Base-by-base conservation (phyloP, 148 eudicot genomes). In the Limonium bicolor region DNA sequence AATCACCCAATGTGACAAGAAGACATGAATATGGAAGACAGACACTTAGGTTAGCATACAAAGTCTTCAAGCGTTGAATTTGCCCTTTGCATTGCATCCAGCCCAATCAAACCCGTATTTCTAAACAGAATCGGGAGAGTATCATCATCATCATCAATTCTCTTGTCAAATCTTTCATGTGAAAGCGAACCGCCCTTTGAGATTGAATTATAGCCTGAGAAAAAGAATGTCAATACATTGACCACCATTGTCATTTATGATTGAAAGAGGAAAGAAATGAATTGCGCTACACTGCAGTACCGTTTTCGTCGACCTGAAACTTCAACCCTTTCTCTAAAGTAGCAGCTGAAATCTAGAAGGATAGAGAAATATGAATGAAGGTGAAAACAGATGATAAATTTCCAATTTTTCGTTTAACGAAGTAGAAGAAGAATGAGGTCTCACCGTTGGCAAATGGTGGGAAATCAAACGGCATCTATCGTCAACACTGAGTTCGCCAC, bases 31-130 rank as follows among this genome's bases (percentile, higher is more conserved):
- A 17, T 27, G 17, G 30, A 18, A 23, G 19, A 10, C 17, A 37
- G 41, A 19, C 20, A 42, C 9, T 24, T 23, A 19, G 7, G 36
- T 28, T 5, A 11, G 41, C 99, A 73, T 66, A 90, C 99, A 58
- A 90, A 90, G 61, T 90, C 99, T 68, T 81, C 95, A 33, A 90
- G 67, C 11, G 99, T 90, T 14, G 99, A 90, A 74, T 81, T 90
- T 16, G 99, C 92, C 31, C 92, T 64, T 50, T 68, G 72, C 94
- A 85, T 85, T 24, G 99, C 74, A 21, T 65, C 86, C 37, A 85
- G 37, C 50, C 94, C 85, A 68, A 92, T 68, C 57, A 71, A 41
- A 35, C 87, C 64, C 63, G 54, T 27, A 11, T 53, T 78, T 39
- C 53, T n/a, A n/a, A n/a, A n/a, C 59, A 42, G 9, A 10, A 27